Conservation (phyloP, 1,284 basidiomycete species). For the Marasmius oreades region DNA sequence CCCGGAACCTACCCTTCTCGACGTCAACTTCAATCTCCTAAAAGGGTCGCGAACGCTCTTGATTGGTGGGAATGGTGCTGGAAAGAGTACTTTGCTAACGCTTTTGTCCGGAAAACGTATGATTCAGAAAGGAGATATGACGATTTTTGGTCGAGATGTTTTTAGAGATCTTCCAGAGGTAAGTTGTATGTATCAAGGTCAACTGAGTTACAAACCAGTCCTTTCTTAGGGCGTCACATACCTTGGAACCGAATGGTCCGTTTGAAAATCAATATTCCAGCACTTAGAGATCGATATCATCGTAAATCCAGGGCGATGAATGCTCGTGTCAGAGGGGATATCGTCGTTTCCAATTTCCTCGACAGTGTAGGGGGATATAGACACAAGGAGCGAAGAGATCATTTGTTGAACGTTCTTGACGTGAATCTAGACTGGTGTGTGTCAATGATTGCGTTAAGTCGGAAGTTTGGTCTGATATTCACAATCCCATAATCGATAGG, state of each 20-base stretch:
- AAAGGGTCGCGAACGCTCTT: slow-evolving; percentile 12
- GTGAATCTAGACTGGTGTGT: slow-evolving; percentile 79
- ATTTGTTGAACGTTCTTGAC: slow-evolving; percentile 87
- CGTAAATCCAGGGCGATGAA: slow-evolving; percentile 78
- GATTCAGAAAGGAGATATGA: slow-evolving; percentile 64
- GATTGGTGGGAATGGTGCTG: slow-evolving; percentile 48
- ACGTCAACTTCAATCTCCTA: slow-evolving; percentile 8
- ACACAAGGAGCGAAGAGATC: slow-evolving; percentile 86
- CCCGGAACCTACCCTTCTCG: slow-evolving; percentile 7
- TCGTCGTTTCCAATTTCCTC: slow-evolving; percentile 85
- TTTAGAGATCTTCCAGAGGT: slow-evolving; percentile 70
- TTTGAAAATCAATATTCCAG: slow-evolving; percentile 9
- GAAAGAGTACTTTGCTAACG: slow-evolving; percentile 94
- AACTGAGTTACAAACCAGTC: neutral
- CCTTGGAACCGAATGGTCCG: slow-evolving; percentile 87
- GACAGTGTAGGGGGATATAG: slow-evolving; percentile 98
- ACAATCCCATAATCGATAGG: slow-evolving; percentile 33
- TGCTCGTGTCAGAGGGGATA: slow-evolving; percentile 91
- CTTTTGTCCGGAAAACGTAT: slow-evolving; percentile 93
- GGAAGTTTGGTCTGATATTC: no score
- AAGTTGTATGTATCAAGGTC: neutral
- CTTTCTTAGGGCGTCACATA: slow-evolving; percentile 63
- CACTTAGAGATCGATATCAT: neutral
- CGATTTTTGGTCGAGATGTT: slow-evolving; percentile 80
- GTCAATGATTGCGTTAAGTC: neutral